These are phyloP conservation scores for Ceratocystis ficicola DNA, from an alignment of 2,329 filamentous ascomycete genomes.

Conservation along the genomic window DNA sequence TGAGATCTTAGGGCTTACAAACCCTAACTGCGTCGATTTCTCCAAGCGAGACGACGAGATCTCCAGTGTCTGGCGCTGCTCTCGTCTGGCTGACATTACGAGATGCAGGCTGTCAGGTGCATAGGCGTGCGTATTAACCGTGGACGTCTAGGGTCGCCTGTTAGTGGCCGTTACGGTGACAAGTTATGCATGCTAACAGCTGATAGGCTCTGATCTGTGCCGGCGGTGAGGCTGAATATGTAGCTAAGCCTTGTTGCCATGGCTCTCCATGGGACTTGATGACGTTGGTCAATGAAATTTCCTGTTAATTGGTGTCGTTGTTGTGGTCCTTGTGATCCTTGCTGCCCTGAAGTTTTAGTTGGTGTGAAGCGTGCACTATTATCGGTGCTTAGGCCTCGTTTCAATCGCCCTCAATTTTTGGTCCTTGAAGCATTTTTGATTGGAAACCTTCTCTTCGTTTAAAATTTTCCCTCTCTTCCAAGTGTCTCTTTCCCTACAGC, in stretches of 20 bases:
- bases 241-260: too few relatives aligned
- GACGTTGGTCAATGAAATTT: not conserved
- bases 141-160: not conserved
- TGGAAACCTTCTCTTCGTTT: not conserved
- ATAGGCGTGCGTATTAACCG: not conserved
- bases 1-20: not conserved
- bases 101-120: not conserved
- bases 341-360: not conserved
- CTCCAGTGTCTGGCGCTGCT: not conserved
- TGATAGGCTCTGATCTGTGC: not conserved
- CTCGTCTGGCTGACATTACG: not conserved
- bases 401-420: not conserved
- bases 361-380: not conserved
- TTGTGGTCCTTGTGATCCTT: not conserved
- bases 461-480: not conserved
- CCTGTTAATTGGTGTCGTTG: not conserved
- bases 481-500: not conserved
- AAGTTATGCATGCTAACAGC: not conserved
- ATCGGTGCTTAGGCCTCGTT: constrained; percentile 7
- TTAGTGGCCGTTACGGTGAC: not conserved
- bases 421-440: not conserved
- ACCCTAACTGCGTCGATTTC: not conserved
- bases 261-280: not conserved
- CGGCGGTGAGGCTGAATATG: too few relatives aligned
- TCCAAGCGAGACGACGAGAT: not conserved